phyloP scores from a whole-genome alignment of 2,329 filamentous ascomycete species.

The Pseudopyricularia cyperi region DNA sequence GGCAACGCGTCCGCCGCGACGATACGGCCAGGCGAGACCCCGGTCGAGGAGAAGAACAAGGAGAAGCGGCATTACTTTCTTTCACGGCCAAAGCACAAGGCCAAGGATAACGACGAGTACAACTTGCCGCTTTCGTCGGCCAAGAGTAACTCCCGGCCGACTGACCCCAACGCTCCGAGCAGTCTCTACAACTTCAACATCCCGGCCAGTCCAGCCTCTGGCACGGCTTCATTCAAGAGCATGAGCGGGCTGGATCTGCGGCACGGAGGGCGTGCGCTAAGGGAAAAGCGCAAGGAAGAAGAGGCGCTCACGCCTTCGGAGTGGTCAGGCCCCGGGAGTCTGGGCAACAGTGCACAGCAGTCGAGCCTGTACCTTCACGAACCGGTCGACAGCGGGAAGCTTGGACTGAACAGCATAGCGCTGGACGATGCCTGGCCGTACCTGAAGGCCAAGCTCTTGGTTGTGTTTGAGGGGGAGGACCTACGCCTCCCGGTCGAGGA shows the following conservation, averaged over 20 bases:
- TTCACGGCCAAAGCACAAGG: constrained; percentile 66
- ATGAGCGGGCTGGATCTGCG: constrained; percentile 70
- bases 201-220: constrained; percentile 57
- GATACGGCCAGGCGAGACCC: constrained; percentile 49
- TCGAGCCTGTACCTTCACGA: constrained; percentile 35
- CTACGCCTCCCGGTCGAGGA: constrained; percentile 70
- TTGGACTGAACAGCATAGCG: constrained; percentile 57
- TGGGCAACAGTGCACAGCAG: constrained; percentile 15
- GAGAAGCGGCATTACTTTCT: constrained; percentile 72
- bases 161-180: constrained; percentile 61
- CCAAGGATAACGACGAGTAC: constrained; percentile 59
- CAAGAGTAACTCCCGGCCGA: constrained; percentile 62
- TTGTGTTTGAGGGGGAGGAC: constrained; percentile 73
- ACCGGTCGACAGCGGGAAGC: constrained; percentile 40
- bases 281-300: constrained; percentile 72
- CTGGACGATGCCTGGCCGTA: constrained; percentile 74
- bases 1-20: constrained; percentile 69
- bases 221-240: constrained; percentile 60
- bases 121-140: constrained; percentile 62
- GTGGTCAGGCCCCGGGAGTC: constrained; percentile 10
- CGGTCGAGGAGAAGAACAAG: constrained; percentile 49
- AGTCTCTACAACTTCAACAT: constrained; percentile 70
- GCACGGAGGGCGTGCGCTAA: constrained; percentile 61
- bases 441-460: constrained; percentile 60
- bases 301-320: constrained; percentile 18